Evolutionary conservation across 371 early-diverging fungal species (phyloP).

Genomic region (Basidiobolus heterosporus): DNA sequence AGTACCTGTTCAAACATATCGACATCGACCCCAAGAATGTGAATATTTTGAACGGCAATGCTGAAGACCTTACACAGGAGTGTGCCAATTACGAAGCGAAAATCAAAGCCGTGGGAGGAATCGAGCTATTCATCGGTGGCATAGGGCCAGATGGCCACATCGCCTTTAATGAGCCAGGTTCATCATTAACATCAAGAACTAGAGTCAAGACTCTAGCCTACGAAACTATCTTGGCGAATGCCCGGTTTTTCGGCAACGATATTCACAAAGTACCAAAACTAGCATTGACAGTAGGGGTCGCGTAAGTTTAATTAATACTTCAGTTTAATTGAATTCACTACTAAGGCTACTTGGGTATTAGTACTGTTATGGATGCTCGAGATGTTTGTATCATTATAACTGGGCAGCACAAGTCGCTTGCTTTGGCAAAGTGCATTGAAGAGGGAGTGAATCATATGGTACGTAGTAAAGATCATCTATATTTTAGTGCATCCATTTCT

Average conservation of each 20-base stretch:
- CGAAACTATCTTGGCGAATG: slow-evolving; percentile 78
- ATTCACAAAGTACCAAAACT: slow-evolving; percentile 76
- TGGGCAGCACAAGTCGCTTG: slow-evolving; percentile 69
- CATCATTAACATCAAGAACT: slow-evolving; percentile 64
- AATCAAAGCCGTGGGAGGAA: slow-evolving; percentile 60
- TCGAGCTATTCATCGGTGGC: slow-evolving; percentile 66
- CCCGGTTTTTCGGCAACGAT: slow-evolving; percentile 75
- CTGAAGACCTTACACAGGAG: slow-evolving; percentile 58
- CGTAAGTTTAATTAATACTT: slow-evolving; percentile 21
- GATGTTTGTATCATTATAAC: slow-evolving; percentile 75
- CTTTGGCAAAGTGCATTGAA: slow-evolving; percentile 71
- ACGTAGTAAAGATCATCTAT: background rate
- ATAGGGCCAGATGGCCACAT: slow-evolving; percentile 85
- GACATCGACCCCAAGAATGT: slow-evolving; percentile 64
- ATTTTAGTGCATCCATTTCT: background rate
- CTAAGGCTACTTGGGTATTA: slow-evolving; percentile 9
- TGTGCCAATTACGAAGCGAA: slow-evolving; percentile 63
- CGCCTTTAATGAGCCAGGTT: slow-evolving; percentile 86
- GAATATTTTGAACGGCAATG: slow-evolving; percentile 71
- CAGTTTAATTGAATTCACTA: background rate
- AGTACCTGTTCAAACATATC: slow-evolving; percentile 63
- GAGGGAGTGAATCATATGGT: slow-evolving; percentile 45
- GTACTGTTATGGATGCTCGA: slow-evolving; percentile 73
- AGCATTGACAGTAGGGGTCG: slow-evolving; percentile 76
- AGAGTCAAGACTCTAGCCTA: slow-evolving; percentile 80